These are phyloP conservation scores for Barnettozyma vustinii DNA, from an alignment of 805 yeast genomes.

Conservation along the genomic window DNA sequence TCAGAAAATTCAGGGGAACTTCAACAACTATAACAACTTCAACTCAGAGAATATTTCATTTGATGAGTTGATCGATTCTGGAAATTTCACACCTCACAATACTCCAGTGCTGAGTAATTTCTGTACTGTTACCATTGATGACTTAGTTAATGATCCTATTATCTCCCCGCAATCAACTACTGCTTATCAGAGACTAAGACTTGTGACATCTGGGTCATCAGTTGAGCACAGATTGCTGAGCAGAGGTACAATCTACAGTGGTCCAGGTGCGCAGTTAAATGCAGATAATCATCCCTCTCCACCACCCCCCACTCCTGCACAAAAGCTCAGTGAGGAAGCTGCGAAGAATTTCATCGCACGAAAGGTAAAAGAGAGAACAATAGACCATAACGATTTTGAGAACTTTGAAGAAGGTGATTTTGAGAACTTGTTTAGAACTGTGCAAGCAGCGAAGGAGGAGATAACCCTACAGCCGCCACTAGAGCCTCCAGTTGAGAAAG, in stretches of 20 bases:
- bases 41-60: background rate
- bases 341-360: background rate
- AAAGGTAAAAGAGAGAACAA: slow-evolving; percentile 10
- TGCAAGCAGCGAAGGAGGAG: background rate
- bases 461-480: background rate
- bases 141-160: background rate
- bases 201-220: slow-evolving; percentile 17
- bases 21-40: slow-evolving; percentile 2
- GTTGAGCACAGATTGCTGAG: slow-evolving; percentile 1
- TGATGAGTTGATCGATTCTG: background rate
- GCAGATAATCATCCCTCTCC: background rate
- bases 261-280: background rate
- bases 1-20: background rate
- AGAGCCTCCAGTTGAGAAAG: background rate
- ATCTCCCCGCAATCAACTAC: background rate
- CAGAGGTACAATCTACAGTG: background rate
- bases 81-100: background rate
- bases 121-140: background rate
- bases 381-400: slow-evolving; percentile 15
- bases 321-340: background rate
- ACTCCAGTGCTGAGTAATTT: background rate
- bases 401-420: slow-evolving; percentile 9
- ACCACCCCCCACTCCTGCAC: background rate
- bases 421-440: background rate
- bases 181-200: slow-evolving; percentile 6